Evolutionary conservation across 305 asterid genomes (phyloP).

Genomic region (Caryopteris hybrid): DNA sequence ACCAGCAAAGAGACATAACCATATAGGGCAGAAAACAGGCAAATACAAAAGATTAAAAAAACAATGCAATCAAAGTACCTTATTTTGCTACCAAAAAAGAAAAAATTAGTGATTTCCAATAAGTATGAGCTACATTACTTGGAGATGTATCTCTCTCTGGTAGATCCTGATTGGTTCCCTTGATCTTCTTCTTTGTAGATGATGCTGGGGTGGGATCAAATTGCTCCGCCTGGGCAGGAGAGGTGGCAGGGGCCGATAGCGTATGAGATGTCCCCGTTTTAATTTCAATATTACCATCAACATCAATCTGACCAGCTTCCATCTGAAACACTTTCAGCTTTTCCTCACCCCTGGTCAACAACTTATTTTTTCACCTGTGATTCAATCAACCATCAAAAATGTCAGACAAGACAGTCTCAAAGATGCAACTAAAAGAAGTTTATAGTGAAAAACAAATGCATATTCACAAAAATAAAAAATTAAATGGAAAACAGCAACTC

Average conservation of each 20-base stretch:
- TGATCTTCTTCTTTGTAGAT: slow-evolving; percentile 22
- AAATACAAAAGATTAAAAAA: neutral
- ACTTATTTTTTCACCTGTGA: slow-evolving; percentile 2
- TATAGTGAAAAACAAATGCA: too few relatives aligned
- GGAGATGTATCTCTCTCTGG: slow-evolving; percentile 35
- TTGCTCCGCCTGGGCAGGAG: slow-evolving; percentile 24
- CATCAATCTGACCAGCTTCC: slow-evolving; percentile 41
- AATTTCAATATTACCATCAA: slow-evolving; percentile 14
- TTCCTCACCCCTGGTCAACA: slow-evolving; percentile 3
- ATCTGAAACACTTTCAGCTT: slow-evolving; percentile 15
- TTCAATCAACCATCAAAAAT: neutral
- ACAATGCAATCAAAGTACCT: neutral
- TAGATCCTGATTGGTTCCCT: slow-evolving; percentile 20
- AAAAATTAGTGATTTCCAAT: neutral
- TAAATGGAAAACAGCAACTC: too few relatives aligned
- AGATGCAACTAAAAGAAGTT: slow-evolving; percentile 9
- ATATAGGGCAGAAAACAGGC: neutral
- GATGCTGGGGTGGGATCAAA: slow-evolving; percentile 5
- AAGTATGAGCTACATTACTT: slow-evolving; percentile 27
- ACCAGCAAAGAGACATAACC: neutral
- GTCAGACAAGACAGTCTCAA: neutral
- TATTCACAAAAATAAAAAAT: too few relatives aligned
- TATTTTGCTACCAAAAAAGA: neutral
- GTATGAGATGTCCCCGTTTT: slow-evolving; percentile 9
- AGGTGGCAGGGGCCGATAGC: slow-evolving; percentile 3